phyloP scores from a whole-genome alignment of 371 early-diverging fungal genomes.

The Mucor velutinosus region DNA sequence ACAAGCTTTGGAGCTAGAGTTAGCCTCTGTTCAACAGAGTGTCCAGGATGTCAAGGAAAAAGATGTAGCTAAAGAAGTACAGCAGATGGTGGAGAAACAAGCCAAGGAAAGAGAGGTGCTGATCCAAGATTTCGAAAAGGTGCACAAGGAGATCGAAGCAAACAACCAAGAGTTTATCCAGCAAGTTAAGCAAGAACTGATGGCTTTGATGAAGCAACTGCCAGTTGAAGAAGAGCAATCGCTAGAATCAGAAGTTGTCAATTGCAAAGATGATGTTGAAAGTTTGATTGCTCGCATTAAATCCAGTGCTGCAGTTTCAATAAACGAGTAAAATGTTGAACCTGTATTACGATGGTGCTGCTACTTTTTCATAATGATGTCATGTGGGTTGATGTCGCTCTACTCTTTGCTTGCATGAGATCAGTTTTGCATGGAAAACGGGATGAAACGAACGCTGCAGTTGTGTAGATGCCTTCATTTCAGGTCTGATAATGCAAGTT shows the following conservation, averaged over 20 bases:
- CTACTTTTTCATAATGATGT: neutral
- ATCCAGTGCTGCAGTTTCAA: constrained; percentile 3
- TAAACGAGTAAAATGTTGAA: neutral
- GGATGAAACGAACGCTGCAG: neutral
- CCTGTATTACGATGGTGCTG: neutral
- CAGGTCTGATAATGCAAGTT: neutral
- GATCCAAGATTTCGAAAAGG: constrained; percentile 6
- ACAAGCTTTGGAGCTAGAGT: constrained; percentile 12
- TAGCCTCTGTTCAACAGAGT: constrained; percentile 20
- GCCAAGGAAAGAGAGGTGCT: constrained; percentile 14
- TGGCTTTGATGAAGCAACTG: constrained; percentile 3
- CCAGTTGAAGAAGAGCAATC: neutral
- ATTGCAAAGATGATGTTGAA: constrained; percentile 35
- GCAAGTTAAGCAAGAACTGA: constrained; percentile 11
- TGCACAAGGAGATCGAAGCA: constrained; percentile 14
- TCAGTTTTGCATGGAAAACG: neutral
- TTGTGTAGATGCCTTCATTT: neutral
- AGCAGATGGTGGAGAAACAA: constrained; percentile 21
- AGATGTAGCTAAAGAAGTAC: constrained; percentile 14
- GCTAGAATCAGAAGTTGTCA: constrained; percentile 13
- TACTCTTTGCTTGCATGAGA: neutral
- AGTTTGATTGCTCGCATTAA: constrained; percentile 26
- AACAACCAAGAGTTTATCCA: constrained; percentile 21
- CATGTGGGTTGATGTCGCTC: neutral
- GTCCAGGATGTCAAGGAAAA: constrained; percentile 11